A percentile compares a stretch with the other conserved stretches of the same genome.
Conservation (phyloP, 108 stramenopile genomes). For the Epipyxis sp. region DNA sequence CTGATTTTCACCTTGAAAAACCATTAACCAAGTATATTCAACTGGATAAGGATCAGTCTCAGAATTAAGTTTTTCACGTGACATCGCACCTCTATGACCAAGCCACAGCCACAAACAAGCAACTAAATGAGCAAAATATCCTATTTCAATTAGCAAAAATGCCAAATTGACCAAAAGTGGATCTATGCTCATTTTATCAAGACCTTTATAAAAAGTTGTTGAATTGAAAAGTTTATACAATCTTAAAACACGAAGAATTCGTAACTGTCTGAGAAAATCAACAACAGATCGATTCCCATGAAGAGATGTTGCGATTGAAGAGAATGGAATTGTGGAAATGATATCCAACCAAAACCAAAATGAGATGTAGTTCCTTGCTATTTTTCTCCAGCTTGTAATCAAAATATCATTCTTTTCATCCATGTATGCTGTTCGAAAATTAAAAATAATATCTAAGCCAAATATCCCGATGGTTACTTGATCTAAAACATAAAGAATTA, state of each 20-base stretch:
- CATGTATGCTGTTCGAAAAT: slow-evolving; percentile 52
- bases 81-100: too few relatives aligned
- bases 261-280: slow-evolving; percentile 31
- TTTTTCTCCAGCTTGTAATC: not conserved
- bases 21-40: too few relatives aligned
- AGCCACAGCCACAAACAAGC: slow-evolving; percentile 19
- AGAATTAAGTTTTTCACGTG: too few relatives aligned
- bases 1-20: too few relatives aligned
- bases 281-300: not conserved
- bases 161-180: slow-evolving; percentile 4
- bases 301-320: slow-evolving; percentile 11
- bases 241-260: slow-evolving; percentile 35
- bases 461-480: slow-evolving; percentile 41
- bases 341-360: slow-evolving; percentile 33
- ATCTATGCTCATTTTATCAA: too few relatives aligned
- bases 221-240: slow-evolving; percentile 19
- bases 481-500: too few relatives aligned
- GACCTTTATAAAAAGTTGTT: too few relatives aligned
- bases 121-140: slow-evolving; percentile 22
- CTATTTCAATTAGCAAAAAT: not conserved
- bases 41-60: too few relatives aligned
- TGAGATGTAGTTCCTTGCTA: slow-evolving; percentile 5
- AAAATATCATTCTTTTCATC: not conserved
- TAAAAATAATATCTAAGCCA: slow-evolving; percentile 50
- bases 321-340: slow-evolving; percentile 18